Conservation (phyloP, 139 green algal species). For the Micractinium sp. region DNA sequence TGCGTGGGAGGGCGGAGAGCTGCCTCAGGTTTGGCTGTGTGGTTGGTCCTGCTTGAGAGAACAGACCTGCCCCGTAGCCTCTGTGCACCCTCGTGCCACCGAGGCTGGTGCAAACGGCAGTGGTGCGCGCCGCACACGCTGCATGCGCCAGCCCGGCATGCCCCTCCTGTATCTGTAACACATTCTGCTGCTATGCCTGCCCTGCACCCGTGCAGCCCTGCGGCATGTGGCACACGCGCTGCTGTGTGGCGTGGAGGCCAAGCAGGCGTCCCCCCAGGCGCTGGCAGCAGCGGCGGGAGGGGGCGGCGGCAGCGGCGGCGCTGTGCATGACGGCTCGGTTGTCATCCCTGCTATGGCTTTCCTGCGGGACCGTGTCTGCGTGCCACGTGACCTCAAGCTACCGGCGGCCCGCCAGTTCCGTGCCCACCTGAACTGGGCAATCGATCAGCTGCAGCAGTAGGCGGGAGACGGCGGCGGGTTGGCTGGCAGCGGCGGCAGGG, state of each 20-base stretch:
- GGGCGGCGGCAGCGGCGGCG: background rate
- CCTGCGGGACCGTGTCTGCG: constrained; percentile 84
- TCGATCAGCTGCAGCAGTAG: constrained; percentile 41
- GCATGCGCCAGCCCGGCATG: background rate
- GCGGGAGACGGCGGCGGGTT: background rate
- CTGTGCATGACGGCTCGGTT: constrained; percentile 31
- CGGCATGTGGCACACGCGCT: constrained; percentile 85
- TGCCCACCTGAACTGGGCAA: constrained; percentile 87
- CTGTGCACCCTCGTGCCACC: too few species aligned
- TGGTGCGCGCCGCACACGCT: too few species aligned
- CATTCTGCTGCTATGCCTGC: background rate
- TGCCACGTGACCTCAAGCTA: constrained; percentile 86
- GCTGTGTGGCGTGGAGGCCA: constrained; percentile 72
- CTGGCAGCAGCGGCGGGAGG: constrained; percentile 42
- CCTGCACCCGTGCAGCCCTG: constrained; percentile 55
- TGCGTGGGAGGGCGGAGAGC: background rate
- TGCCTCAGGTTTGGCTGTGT: background rate
- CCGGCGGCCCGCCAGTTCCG: constrained; percentile 87
- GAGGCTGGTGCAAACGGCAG: too few species aligned
- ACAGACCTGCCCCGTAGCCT: too few species aligned
- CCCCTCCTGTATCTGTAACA: background rate
- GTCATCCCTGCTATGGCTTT: constrained; percentile 64
- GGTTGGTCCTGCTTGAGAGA: background rate
- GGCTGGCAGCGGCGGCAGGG: too few species aligned
- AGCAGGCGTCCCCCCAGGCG: constrained; percentile 56